Percentiles rank a stretch among this genome's conserved stretches.
These are phyloP conservation scores for Alnus glutinosa DNA, from an alignment of 306 rosid genomes.

Conservation along the genomic window DNA sequence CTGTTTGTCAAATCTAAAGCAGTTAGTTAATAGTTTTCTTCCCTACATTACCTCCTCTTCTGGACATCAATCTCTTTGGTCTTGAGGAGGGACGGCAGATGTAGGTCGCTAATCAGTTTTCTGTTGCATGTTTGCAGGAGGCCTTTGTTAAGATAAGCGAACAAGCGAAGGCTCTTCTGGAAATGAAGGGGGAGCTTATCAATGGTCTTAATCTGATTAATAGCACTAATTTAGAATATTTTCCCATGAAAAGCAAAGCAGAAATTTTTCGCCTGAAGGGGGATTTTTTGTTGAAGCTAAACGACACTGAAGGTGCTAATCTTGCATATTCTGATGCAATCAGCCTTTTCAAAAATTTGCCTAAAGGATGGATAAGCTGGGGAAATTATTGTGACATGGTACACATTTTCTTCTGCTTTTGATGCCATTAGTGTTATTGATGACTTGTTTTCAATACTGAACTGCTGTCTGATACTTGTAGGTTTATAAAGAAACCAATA, in stretches of 20 bases:
- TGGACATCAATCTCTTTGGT: slow-evolving; percentile 5
- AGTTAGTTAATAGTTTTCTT: neutral
- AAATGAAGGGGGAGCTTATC: slow-evolving; percentile 85
- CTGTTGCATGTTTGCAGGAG: slow-evolving; percentile 65
- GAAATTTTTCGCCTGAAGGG: slow-evolving; percentile 91
- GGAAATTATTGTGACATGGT: slow-evolving; percentile 98
- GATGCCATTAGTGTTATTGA: slow-evolving; percentile 20
- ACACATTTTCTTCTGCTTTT: slow-evolving; percentile 29
- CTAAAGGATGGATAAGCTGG: slow-evolving; percentile 99
- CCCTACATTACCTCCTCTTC: neutral
- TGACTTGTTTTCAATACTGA: slow-evolving; percentile 27
- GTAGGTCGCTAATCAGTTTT: slow-evolving; percentile 35
- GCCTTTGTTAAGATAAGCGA: slow-evolving; percentile 97
- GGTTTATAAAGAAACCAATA: slow-evolving; percentile 88
- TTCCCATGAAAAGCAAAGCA: slow-evolving; percentile 90
- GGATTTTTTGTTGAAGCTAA: slow-evolving; percentile 79
- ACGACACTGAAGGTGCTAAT: slow-evolving; percentile 82
- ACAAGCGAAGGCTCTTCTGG: slow-evolving; percentile 94
- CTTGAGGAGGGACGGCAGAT: slow-evolving; percentile 6
- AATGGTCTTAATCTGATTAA: slow-evolving; percentile 83
- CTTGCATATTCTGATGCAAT: slow-evolving; percentile 79
- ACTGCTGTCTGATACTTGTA: slow-evolving; percentile 32
- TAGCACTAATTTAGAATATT: slow-evolving; percentile 92
- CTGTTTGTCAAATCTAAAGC: neutral
- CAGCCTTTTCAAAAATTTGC: slow-evolving; percentile 82